Evolutionary conservation across 805 yeast species (phyloP).

Genomic region (Candida patagonica): DNA sequence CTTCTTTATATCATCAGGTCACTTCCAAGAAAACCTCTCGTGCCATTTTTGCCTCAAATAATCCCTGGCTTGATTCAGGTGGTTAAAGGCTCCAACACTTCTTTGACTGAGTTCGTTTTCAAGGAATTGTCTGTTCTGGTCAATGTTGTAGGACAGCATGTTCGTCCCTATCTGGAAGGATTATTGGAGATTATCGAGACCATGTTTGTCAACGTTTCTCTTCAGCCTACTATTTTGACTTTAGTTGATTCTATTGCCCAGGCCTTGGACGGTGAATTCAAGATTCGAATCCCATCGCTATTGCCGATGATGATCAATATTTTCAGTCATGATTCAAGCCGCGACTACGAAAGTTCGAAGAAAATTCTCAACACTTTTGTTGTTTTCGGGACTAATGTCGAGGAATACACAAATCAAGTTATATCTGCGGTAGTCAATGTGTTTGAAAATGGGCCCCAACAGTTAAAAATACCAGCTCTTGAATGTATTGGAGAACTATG

Average conservation of each 20-base stretch:
- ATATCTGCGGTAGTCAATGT: conserved; percentile 78
- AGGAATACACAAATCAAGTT: conserved; percentile 78
- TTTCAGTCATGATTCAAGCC: conserved; percentile 55
- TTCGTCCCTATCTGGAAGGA: conserved; percentile 69
- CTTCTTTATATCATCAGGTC: conserved; percentile 86
- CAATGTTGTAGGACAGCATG: conserved; percentile 78
- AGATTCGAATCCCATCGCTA: conserved; percentile 67
- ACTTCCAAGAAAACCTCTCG: conserved; percentile 79
- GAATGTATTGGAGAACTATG: conserved; percentile 77
- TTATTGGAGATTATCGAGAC: conserved; percentile 70
- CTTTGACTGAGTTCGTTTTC: conserved; percentile 78
- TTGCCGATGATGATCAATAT: conserved; percentile 68
- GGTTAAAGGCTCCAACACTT: conserved; percentile 62
- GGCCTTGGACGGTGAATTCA: conserved; percentile 89
- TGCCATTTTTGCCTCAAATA: conserved; percentile 77
- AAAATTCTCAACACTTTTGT: conserved; percentile 77
- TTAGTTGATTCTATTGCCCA: conserved; percentile 76
- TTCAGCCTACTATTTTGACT: conserved; percentile 71
- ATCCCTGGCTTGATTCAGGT: conserved; percentile 82
- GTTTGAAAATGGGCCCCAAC: conserved; percentile 59
- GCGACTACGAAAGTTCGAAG: conserved; percentile 44
- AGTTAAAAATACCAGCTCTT: conserved; percentile 63
- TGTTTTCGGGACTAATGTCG: conserved; percentile 77
- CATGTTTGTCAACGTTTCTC: conserved; percentile 50
- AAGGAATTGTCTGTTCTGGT: conserved; percentile 73